phyloP scores from a whole-genome alignment of 495 filamentous ascomycete genomes.

The Margaritispora aquatica region DNA sequence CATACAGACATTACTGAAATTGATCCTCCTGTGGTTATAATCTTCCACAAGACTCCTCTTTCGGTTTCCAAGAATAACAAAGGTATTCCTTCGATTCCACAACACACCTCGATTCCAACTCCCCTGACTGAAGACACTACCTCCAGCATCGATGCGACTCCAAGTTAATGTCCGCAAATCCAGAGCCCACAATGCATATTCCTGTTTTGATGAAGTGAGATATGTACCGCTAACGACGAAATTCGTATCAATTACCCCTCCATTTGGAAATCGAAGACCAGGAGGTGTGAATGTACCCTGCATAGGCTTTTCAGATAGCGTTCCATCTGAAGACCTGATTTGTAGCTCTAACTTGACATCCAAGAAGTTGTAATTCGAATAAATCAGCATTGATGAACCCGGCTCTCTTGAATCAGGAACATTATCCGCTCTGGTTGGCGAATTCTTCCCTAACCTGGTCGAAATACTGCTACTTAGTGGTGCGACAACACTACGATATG shows the following conservation, averaged over 20 bases:
- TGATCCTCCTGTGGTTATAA: slow-evolving; percentile 95
- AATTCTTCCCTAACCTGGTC: slow-evolving; percentile 59
- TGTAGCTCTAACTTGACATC: slow-evolving; percentile 95
- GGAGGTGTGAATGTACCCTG: slow-evolving; percentile 79
- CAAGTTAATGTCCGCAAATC: slow-evolving; percentile 83
- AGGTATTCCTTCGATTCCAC: slow-evolving; percentile 87
- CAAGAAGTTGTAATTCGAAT: slow-evolving; percentile 98
- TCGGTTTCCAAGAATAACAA: slow-evolving; percentile 90
- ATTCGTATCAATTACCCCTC: slow-evolving; percentile 86
- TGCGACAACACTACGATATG: slow-evolving; percentile 91
- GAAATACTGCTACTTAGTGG: slow-evolving; percentile 61
- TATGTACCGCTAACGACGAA: slow-evolving; percentile 97
- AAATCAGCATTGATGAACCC: slow-evolving; percentile 86
- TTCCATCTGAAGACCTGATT: slow-evolving; percentile 77
- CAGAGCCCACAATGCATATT: slow-evolving; percentile 95
- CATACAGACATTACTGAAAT: slow-evolving; percentile 93
- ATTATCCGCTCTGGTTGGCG: slow-evolving; percentile 15
- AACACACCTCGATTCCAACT: slow-evolving; percentile 95
- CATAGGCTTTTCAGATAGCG: slow-evolving; percentile 83
- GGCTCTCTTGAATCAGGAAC: slow-evolving; percentile 49
- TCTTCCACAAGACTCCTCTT: slow-evolving; percentile 94
- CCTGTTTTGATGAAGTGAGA: slow-evolving; percentile 93
- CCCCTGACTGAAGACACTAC: slow-evolving; percentile 85
- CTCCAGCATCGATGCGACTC: slow-evolving; percentile 94
- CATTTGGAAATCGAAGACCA: slow-evolving; percentile 90